phyloP scores from a whole-genome alignment of 768 basidiomycete species.

The Leccinum barrowsii region DNA sequence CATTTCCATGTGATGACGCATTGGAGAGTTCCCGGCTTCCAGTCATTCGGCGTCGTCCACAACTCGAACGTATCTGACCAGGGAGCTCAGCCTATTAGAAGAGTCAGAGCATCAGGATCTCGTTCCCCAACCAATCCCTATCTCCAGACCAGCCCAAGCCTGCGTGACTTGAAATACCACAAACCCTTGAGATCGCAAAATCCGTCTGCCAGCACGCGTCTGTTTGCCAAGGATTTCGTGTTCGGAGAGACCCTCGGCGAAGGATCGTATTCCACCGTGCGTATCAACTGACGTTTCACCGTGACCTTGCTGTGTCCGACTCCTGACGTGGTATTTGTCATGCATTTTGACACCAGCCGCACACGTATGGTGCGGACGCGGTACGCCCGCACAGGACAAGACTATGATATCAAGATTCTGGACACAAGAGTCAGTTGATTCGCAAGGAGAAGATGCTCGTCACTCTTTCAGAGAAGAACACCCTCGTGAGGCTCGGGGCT shows the following conservation, averaged over 20 bases:
- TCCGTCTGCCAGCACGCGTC: constrained; percentile 42
- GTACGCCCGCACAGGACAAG: constrained; percentile 35
- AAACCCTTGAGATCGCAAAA: constrained; percentile 38
- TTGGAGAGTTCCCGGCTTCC: too few species aligned
- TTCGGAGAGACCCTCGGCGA: constrained; percentile 55
- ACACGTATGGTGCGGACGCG: constrained; percentile 20
- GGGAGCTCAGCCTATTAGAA: constrained; percentile 46
- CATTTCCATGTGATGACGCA: too few species aligned
- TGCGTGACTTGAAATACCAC: constrained; percentile 25
- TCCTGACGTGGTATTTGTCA: too few species aligned
- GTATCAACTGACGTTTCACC: constrained; percentile 22
- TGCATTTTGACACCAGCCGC: too few species aligned
- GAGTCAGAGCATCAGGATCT: constrained; percentile 14
- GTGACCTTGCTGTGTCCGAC: not conserved
- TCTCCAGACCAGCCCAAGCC: constrained; percentile 14
- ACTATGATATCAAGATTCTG: too few species aligned
- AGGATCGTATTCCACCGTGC: constrained; percentile 69
- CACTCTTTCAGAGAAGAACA: constrained; percentile 75
- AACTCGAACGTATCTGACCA: constrained; percentile 43
- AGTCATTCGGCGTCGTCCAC: too few species aligned
- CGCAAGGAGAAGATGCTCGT: constrained; percentile 75
- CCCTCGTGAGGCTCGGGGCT: constrained; percentile 60
- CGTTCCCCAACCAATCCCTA: constrained; percentile 7
- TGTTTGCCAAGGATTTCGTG: constrained; percentile 60
- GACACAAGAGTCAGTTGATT: constrained; percentile 37